phyloP scores from a whole-genome alignment of 1,284 basidiomycete species.

The Pulchroboletus neoregius region DNA sequence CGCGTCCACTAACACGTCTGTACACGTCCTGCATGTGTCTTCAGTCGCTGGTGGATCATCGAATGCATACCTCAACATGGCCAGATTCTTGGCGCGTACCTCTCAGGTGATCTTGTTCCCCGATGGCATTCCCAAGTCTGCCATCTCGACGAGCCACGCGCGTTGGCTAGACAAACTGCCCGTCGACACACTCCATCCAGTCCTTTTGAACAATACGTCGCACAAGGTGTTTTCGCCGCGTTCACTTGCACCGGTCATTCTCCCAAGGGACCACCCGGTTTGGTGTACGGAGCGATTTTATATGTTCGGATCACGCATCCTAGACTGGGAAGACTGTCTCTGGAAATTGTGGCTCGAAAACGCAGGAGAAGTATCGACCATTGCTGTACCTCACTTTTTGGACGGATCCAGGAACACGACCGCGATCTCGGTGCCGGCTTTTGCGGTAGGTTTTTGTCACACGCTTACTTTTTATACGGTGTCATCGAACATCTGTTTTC shows the following conservation, averaged over 20 bases:
- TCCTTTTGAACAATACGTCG: slow-evolving; percentile 27
- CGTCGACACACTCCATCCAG: slow-evolving; percentile 30
- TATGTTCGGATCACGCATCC: slow-evolving; percentile 40
- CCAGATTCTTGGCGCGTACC: slow-evolving; percentile 54
- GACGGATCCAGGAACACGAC: slow-evolving; percentile 13
- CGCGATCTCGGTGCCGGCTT: slow-evolving; percentile 15
- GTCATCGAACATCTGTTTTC: not conserved
- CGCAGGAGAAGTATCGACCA: slow-evolving; percentile 39
- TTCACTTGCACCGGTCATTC: slow-evolving; percentile 43
- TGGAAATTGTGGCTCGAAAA: slow-evolving; percentile 63
- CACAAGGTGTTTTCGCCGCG: slow-evolving; percentile 33
- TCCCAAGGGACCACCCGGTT: slow-evolving; percentile 45
- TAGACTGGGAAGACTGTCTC: slow-evolving; percentile 64
- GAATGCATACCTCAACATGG: slow-evolving; percentile 60
- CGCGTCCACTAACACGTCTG: slow-evolving; percentile 32
- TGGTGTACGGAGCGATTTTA: slow-evolving; percentile 67
- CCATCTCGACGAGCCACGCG: not conserved
- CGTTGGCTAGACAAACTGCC: slow-evolving; percentile 22
- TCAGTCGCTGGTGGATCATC: slow-evolving; percentile 38
- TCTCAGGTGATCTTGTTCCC: slow-evolving; percentile 51
- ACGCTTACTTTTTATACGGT: not conserved
- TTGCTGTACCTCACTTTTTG: slow-evolving; percentile 26
- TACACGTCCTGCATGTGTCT: slow-evolving; percentile 50
- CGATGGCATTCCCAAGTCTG: slow-evolving; percentile 24
- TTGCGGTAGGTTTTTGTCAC: slow-evolving; percentile 11